Percentiles rank a stretch among this genome's conserved stretches.
Evolutionary conservation across 2,329 filamentous ascomycete genomes (phyloP).

Genomic region (Beauveria sp.): DNA sequence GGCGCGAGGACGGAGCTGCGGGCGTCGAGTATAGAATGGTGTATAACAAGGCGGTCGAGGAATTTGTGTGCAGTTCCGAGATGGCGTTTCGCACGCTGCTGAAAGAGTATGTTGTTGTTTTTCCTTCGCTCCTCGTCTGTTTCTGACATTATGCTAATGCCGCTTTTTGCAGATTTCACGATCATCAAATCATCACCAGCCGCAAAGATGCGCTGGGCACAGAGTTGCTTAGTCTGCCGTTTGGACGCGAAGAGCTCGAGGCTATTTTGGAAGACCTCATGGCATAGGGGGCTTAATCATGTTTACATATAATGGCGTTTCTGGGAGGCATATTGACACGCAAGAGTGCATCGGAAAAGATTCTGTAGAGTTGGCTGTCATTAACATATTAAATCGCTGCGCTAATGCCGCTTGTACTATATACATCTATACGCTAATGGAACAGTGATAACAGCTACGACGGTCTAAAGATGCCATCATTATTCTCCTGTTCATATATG

Average conservation of each 20-base stretch:
- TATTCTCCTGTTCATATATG: too few species aligned
- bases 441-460: neutral
- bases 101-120: slow-evolving; percentile 61
- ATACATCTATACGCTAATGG: neutral
- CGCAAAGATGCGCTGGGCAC: slow-evolving; percentile 78
- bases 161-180: slow-evolving; percentile 60
- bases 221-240: slow-evolving; percentile 77
- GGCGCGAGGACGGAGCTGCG: slow-evolving; percentile 42
- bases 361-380: neutral
- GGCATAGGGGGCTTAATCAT: slow-evolving; percentile 16
- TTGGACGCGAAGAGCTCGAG: slow-evolving; percentile 82
- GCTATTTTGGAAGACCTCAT: slow-evolving; percentile 69
- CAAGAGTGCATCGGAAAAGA: neutral
- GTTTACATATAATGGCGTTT: neutral
- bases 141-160: slow-evolving; percentile 19
- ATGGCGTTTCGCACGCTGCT: slow-evolving; percentile 89
- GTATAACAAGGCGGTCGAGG: slow-evolving; percentile 92
- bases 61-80: slow-evolving; percentile 94
- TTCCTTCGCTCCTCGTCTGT: too few species aligned
- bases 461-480: too few species aligned
- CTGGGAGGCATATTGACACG: neutral
- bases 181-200: slow-evolving; percentile 94
- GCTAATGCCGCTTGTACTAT: neutral
- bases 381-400: neutral
- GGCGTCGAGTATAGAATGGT: slow-evolving; percentile 85